These are phyloP conservation scores for Cardiospermum halicacabum DNA, from an alignment of 345 rosid species.

Conservation along the genomic window DNA sequence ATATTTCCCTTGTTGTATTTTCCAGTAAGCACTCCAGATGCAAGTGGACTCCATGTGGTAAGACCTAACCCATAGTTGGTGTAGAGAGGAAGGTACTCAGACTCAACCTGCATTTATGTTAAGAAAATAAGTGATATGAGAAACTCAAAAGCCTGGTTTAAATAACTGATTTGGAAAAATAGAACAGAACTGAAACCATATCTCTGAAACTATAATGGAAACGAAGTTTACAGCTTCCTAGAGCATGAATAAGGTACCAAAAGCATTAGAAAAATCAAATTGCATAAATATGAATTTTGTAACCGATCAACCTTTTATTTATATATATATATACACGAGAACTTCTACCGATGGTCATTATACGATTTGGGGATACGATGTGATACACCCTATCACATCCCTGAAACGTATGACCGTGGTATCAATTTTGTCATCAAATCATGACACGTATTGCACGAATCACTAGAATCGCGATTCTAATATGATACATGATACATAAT, in stretches of 20 bases:
- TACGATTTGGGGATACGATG: too few species aligned
- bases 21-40: constrained; percentile 97
- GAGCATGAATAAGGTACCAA: neutral
- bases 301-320: neutral
- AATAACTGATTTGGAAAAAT: neutral
- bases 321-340: too few species aligned
- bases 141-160: neutral
- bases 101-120: constrained; percentile 61
- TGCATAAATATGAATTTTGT: neutral
- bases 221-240: neutral
- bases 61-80: constrained; percentile 86
- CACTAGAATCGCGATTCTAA: too few species aligned
- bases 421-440: too few species aligned
- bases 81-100: constrained; percentile 84
- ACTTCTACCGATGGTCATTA: too few species aligned
- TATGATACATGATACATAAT: too few species aligned
- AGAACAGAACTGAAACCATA: neutral
- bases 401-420: too few species aligned
- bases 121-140: neutral
- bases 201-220: neutral
- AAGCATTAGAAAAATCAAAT: neutral
- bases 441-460: too few species aligned
- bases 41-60: constrained; percentile 98
- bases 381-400: too few species aligned
- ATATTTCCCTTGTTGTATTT: constrained; percentile 82